These are phyloP conservation scores for Jackrogersella multiformis DNA, from an alignment of 495 filamentous ascomycete genomes.

Conservation along the genomic window DNA sequence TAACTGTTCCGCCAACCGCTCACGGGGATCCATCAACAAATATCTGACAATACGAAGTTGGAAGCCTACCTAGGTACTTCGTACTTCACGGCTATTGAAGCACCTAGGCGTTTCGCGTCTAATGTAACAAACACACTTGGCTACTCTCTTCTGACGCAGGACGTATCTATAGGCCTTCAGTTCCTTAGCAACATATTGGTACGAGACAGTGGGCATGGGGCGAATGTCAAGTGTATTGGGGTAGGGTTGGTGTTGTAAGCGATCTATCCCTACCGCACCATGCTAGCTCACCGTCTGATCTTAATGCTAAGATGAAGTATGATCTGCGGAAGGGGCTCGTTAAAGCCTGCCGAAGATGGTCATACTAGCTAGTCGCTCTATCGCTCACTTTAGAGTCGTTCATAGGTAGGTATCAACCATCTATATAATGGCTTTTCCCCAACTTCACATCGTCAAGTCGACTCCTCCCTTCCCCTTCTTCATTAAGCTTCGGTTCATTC, in stretches of 20 bases:
- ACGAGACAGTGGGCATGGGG: constrained; percentile 30
- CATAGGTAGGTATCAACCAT: not conserved
- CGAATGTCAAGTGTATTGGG: constrained; percentile 17
- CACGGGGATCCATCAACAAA: constrained; percentile 9
- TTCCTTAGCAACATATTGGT: constrained; percentile 5
- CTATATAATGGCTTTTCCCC: constrained; percentile 34
- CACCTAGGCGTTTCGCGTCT: not conserved
- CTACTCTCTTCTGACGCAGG: not conserved
- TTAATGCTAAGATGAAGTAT: constrained; percentile 33
- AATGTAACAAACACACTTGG: not conserved
- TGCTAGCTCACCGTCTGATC: constrained; percentile 35
- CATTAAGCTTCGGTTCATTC: constrained; percentile 45
- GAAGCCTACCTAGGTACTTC: too few species aligned
- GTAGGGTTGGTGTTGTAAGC: constrained; percentile 22
- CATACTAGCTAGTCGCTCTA: constrained; percentile 11
- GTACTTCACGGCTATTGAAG: not conserved
- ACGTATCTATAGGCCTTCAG: not conserved
- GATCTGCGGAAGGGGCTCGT: constrained; percentile 45
- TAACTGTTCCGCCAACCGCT: constrained; percentile 35
- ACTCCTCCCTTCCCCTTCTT: constrained; percentile 22
- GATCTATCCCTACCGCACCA: constrained; percentile 34
- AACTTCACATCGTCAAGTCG: constrained; percentile 28
- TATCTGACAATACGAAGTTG: constrained; percentile 6
- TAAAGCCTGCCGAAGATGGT: constrained; percentile 23
- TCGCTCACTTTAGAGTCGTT: constrained; percentile 3